Percentiles rank a stretch among this genome's conserved stretches.
These are phyloP conservation scores for Takakia lepidozioides DNA, from an alignment of 225 moss, liverwort and hornwort species.

Conservation along the genomic window DNA sequence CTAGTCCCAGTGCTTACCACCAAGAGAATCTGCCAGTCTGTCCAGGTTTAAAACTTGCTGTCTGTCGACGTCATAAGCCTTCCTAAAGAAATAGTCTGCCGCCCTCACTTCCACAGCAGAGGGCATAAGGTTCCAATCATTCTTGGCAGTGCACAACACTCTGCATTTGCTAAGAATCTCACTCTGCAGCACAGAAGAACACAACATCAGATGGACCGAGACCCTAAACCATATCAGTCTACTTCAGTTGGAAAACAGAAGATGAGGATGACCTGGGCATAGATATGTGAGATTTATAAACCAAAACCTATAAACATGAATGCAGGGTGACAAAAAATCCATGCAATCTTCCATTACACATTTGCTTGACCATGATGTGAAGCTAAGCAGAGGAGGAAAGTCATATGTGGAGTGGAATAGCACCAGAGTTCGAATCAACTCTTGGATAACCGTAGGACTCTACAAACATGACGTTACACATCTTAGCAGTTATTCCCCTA, in stretches of 20 bases:
- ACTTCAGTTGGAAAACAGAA: not conserved
- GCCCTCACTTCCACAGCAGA: conserved; percentile 16
- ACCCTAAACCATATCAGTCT: too few relatives aligned
- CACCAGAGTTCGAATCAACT: too few relatives aligned
- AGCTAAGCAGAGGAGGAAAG: too few relatives aligned
- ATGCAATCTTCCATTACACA: not conserved
- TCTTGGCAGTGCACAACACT: conserved; percentile 24
- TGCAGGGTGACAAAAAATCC: not conserved
- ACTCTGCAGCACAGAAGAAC: conserved; percentile 4
- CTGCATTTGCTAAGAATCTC: conserved; percentile 30
- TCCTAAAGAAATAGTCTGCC: conserved; percentile 22
- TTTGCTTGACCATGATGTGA: too few relatives aligned
- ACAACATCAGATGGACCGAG: not conserved
- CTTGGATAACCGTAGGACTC: too few relatives aligned
- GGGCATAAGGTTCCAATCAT: conserved; percentile 28
- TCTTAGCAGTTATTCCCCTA: too few relatives aligned
- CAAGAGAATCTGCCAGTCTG: conserved; percentile 26
- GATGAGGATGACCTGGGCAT: too few relatives aligned
- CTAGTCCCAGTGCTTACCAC: conserved; percentile 25
- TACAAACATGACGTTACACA: too few relatives aligned
- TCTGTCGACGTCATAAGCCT: conserved; percentile 31
- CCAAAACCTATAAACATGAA: not conserved
- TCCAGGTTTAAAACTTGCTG: conserved; percentile 24
- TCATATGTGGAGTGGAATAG: too few relatives aligned
- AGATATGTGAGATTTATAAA: too few relatives aligned